Percentiles rank a stretch among this genome's conserved stretches.
Evolutionary conservation across 2,329 filamentous ascomycete species (phyloP).

Genomic region (Blumeria hordei): DNA sequence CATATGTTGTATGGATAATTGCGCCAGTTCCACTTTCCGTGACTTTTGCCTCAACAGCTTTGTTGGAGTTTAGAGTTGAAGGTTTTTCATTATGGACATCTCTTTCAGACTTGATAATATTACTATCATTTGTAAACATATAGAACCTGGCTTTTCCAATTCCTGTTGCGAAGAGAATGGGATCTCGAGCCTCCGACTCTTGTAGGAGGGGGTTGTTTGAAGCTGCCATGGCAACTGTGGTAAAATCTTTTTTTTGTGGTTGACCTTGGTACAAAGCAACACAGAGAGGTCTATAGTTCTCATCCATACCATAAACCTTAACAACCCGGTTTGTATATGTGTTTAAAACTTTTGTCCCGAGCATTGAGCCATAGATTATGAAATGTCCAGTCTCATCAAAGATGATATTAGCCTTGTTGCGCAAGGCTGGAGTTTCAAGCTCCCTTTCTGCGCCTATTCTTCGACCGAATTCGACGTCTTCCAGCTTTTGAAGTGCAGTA

Average conservation of each 20-base stretch:
- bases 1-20: constrained; percentile 74
- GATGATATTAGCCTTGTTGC: constrained; percentile 56
- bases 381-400: constrained; percentile 96
- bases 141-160: constrained; percentile 84
- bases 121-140: constrained; percentile 85
- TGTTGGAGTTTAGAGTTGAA: constrained; percentile 31
- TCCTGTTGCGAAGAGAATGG: constrained; percentile 65
- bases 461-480: constrained; percentile 78
- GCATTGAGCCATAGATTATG: constrained; percentile 75
- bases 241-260: constrained; percentile 77
- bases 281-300: constrained; percentile 63
- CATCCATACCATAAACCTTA: constrained; percentile 73
- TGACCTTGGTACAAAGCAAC: constrained; percentile 82
- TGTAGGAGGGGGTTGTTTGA: constrained; percentile 80
- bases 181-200: constrained; percentile 75
- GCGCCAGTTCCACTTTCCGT: constrained; percentile 56
- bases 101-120: constrained; percentile 58
- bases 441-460: constrained; percentile 70
- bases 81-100: constrained; percentile 94
- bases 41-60: constrained; percentile 31
- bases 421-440: constrained; percentile 43
- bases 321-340: constrained; percentile 83
- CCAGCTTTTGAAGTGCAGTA: constrained; percentile 54
- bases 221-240: constrained; percentile 92
- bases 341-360: constrained; percentile 88